These are phyloP conservation scores for Cyclotella cryptica DNA, from an alignment of 108 stramenopile genomes.

Conservation along the genomic window DNA sequence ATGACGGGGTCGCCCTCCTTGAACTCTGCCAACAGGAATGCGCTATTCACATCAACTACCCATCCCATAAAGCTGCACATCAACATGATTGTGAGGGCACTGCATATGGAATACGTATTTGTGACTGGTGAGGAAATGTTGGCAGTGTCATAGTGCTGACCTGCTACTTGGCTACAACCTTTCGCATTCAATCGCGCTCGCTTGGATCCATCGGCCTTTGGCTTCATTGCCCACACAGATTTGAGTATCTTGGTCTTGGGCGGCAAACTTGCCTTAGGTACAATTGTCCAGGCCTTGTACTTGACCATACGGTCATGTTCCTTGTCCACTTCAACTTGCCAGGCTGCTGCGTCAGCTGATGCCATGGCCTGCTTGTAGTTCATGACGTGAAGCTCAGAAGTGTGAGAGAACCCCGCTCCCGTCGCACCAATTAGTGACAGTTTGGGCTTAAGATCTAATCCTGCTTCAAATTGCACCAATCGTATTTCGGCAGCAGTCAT, in stretches of 20 bases:
- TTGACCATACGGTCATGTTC: slow-evolving; percentile 26
- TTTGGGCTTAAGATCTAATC: too few species aligned
- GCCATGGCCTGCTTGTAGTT: too few species aligned
- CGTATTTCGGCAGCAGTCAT: too few species aligned
- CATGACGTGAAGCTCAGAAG: slow-evolving; percentile 23
- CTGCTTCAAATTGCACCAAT: too few species aligned
- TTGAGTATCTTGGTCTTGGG: slow-evolving; percentile 8
- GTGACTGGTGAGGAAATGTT: background rate
- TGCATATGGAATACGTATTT: background rate
- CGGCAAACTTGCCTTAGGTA: background rate
- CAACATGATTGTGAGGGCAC: background rate
- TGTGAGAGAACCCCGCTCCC: too few species aligned
- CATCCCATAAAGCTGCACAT: background rate
- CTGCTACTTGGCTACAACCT: background rate
- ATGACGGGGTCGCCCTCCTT: background rate
- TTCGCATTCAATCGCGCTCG: background rate
- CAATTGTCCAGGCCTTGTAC: background rate
- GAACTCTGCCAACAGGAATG: background rate
- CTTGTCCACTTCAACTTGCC: too few species aligned
- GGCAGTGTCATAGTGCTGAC: background rate
- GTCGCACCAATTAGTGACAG: too few species aligned
- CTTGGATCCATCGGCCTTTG: slow-evolving; percentile 9
- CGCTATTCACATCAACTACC: background rate
- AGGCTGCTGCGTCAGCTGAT: too few species aligned
- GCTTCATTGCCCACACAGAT: slow-evolving; percentile 41